Conservation (phyloP, 2,329 filamentous ascomycete genomes). For the Penicillium oxalicum region DNA sequence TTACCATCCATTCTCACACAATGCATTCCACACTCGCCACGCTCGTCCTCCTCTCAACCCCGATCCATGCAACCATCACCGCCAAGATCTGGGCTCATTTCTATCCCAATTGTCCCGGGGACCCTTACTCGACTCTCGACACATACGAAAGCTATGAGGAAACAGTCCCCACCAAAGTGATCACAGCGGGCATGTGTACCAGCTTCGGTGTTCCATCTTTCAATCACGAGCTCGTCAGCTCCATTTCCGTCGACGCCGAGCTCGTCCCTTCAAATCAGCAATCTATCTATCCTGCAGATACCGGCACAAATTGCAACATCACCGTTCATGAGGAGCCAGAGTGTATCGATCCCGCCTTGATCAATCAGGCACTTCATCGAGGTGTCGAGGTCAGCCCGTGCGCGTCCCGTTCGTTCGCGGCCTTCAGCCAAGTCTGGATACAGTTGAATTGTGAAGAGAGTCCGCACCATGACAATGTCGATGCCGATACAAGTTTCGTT, state of each 20-base stretch:
- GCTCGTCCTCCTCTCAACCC: slow-evolving; percentile 17
- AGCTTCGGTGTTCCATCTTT: slow-evolving; percentile 22
- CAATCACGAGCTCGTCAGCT: slow-evolving; percentile 19
- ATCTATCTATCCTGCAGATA: slow-evolving; percentile 11
- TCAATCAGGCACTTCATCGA: slow-evolving; percentile 18
- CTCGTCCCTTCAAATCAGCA: slow-evolving; percentile 13
- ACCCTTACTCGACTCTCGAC: slow-evolving; percentile 15
- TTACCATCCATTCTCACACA: slow-evolving; percentile 1
- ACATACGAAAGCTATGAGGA: slow-evolving; percentile 22
- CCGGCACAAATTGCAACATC: slow-evolving; percentile 23
- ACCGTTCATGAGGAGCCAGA: slow-evolving; percentile 30
- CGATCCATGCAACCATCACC: slow-evolving; percentile 19
- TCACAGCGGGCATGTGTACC: slow-evolving; percentile 21
- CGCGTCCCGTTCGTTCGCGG: slow-evolving; percentile 16
- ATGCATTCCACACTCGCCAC: slow-evolving; percentile 17
- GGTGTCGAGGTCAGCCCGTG: slow-evolving; percentile 24
- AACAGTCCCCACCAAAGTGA: slow-evolving; percentile 17
- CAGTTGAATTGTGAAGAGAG: slow-evolving; percentile 22
- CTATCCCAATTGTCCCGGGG: slow-evolving; percentile 24
- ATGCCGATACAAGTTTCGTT: too few relatives aligned
- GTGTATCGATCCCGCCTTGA: slow-evolving; percentile 26
- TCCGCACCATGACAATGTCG: slow-evolving; percentile 1
- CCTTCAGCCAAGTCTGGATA: slow-evolving; percentile 28
- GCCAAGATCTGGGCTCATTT: slow-evolving; percentile 29
- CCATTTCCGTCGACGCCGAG: slow-evolving; percentile 26